Evolutionary conservation across 192 early-diverging fungal species (phyloP), one percentile per base, ranked within the genome.

Genomic region (Powellomyces hirtus): DNA sequence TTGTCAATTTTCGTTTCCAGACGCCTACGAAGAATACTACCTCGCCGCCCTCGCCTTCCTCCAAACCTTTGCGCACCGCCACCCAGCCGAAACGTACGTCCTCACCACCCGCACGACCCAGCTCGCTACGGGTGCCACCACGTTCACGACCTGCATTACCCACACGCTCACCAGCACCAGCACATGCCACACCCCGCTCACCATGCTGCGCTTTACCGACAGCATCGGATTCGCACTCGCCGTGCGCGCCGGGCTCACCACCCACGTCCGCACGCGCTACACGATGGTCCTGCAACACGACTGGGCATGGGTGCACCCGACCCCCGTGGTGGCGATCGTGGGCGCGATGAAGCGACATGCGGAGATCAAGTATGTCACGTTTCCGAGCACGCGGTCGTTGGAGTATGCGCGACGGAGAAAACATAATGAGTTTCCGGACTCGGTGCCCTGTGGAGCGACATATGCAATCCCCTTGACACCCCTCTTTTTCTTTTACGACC

Each of bases 401-500:
- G 70, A 62, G n/a, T 73, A 73, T 44, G 66, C 37, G 2, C 6
- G 42, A 26, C 24, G 38, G 35, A 49, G 55, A 24, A 34, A 35
- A 6, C 44, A 37, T 52, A 18, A 4, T 30, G 53, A 56, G 16
- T 16, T 56, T 22, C 53, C 53, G 16, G 8, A 18, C 40, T 42
- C 40, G 18, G 14, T 27, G 4, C 53, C 53, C 5, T 5, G 22
- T 2, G 4, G n/a, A 14, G 46, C 46, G 14, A 3, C 18, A 4
- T 56, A 26, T 35, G 7, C 26, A 10, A 72, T 75, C n/a, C 70
- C 73, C 18, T 53, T 79, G 18, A 36, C 46, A n/a, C 49, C 44
- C 7, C 60, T 75, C 1, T 79, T 36, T 44, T 79, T 79, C 46
- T 79, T 70, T 62, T 76, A 58, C 51, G 77, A 79, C 59, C 75